Base-by-base conservation (phyloP, 208 protist species). In the Trypanosoma theileri region DNA sequence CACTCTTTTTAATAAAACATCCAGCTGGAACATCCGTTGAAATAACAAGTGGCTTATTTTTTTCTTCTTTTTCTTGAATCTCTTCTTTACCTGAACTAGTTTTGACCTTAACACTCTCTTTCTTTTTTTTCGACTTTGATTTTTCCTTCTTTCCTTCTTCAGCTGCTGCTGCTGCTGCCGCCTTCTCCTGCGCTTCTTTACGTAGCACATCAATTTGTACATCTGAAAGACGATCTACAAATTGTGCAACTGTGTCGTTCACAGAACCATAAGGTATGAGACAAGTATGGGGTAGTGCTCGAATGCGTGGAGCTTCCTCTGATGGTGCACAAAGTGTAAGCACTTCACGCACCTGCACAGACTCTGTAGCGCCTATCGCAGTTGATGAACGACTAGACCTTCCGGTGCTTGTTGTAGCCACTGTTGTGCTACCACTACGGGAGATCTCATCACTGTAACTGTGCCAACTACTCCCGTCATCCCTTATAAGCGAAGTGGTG, bases 241-340 rank as follows among this genome's bases (percentile, higher is more conserved):
- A 81, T 4, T 21, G 19, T 69, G 75, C 81, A 42, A 92, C 56
- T 19, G 56, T 71, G 51, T 92, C 86, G 17, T 87, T 78, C 0
- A 19, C 42, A 0, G 77, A 82, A 17, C 73, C 70, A 22, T 52
- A 40, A 0, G 59, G 19, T 8, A 89, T 65, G 35, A 89, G 75
- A 63, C 82, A 89, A 19, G 70, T 67, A 26, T 75, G 75, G 21
- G 83, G 83, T 16, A 83, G 67, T 35, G 64, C 44, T 0, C 71
- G 79, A 19, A 77, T 42, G 19, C 51, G 53, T 10, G 81, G 83
- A 3, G 69, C 52, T 58, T 87, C 77, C 50, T 79, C 70, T 6
- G 68, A 14, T 0, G 78, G 76, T 6, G 79, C 79, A 10, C 69
- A 63, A 16, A 92, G 74, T 13, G 84, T 60, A 24, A 92, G 24